Evolutionary conservation across 2,329 filamentous ascomycete species (phyloP).

Genomic region (Diaporthe velutina): DNA sequence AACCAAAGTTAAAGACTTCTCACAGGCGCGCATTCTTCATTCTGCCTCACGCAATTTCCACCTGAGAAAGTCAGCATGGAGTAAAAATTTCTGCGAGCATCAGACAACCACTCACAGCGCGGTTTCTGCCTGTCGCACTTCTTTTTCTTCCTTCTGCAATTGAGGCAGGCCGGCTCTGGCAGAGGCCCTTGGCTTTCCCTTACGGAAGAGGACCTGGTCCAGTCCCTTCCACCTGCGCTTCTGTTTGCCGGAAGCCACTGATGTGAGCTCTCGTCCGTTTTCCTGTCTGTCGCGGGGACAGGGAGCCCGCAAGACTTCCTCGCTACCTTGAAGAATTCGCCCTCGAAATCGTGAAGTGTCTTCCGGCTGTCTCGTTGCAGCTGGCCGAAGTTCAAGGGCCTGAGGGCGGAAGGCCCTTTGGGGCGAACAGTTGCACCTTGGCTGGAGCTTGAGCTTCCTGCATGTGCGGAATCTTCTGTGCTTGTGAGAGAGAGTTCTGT

Average conservation of each 20-base stretch:
- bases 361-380: neutral
- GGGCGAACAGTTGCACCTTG: neutral
- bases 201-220: neutral
- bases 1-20: too few relatives aligned
- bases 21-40: neutral
- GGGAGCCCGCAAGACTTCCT: neutral
- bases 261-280: neutral
- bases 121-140: neutral
- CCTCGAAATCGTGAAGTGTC: neutral
- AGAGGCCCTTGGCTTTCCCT: neutral
- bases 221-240: neutral
- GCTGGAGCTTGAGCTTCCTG: neutral
- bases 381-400: neutral
- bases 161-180: neutral
- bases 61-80: neutral
- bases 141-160: neutral
- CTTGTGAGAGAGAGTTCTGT: neutral
- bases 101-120: neutral
- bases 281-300: neutral
- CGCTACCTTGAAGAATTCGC: neutral
- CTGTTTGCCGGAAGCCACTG: neutral
- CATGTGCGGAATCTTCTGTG: neutral
- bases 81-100: too few relatives aligned
- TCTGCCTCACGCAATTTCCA: neutral
- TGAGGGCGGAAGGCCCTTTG: neutral